These are phyloP conservation scores for Westerdykella sp. DNA, from an alignment of 2,329 filamentous ascomycete genomes.

Conservation along the genomic window DNA sequence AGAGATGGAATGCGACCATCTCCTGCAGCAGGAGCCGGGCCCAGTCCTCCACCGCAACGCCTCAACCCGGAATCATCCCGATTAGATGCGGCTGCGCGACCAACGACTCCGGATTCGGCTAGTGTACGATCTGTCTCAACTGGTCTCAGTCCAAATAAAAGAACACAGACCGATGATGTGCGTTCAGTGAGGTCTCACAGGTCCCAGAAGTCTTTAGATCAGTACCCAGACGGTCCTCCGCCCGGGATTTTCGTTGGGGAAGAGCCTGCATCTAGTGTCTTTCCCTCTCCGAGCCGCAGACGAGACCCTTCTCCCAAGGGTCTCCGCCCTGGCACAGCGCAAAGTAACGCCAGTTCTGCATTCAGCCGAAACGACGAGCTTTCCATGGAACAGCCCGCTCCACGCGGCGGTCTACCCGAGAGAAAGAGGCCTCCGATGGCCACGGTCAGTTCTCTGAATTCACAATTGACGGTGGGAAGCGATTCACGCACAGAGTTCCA, in stretches of 20 bases:
- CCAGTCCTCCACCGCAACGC: constrained; percentile 27
- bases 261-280: constrained; percentile 25
- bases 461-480: constrained; percentile 22
- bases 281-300: constrained; percentile 15
- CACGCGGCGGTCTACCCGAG: constrained; percentile 44
- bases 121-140: constrained; percentile 14
- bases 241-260: constrained; percentile 19
- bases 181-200: constrained; percentile 21
- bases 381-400: constrained; percentile 17
- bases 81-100: constrained; percentile 31
- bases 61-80: constrained; percentile 38
- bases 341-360: constrained; percentile 31
- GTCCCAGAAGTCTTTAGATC: constrained; percentile 21
- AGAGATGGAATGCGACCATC: constrained; percentile 13
- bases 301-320: constrained; percentile 30
- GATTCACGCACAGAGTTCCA: constrained; percentile 17
- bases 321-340: constrained; percentile 30
- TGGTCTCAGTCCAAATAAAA: constrained; percentile 23
- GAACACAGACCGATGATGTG: constrained; percentile 24
- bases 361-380: constrained; percentile 25
- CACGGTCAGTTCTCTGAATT: constrained; percentile 28
- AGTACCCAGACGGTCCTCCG: constrained; percentile 16
- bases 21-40: constrained; percentile 10
- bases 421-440: constrained; percentile 63
- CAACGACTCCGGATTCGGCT: constrained; percentile 28